These are phyloP conservation scores for Mytilinidion resinicola DNA, from an alignment of 495 filamentous ascomycete species.

Conservation along the genomic window DNA sequence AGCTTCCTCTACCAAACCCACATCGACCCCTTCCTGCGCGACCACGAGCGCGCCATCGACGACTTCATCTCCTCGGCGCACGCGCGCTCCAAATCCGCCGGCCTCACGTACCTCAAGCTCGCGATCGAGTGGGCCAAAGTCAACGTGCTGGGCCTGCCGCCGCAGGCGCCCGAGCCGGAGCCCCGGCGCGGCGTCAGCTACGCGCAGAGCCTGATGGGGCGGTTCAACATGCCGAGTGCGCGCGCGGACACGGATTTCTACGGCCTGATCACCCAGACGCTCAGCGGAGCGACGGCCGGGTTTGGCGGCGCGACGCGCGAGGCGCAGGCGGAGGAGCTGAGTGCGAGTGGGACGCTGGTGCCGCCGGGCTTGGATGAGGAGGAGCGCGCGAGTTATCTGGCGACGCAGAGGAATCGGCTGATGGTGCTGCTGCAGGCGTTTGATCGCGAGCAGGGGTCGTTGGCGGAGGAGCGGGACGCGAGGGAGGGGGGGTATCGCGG, in stretches of 20 bases:
- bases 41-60: conserved; percentile 88
- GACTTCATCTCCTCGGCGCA: conserved; percentile 76
- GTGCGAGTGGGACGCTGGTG: conserved; percentile 56
- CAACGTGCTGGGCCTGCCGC: conserved; percentile 63
- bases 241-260: conserved; percentile 61
- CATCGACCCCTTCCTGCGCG: conserved; percentile 78
- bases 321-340: conserved; percentile 47
- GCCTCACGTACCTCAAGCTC: conserved; percentile 73
- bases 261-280: conserved; percentile 63
- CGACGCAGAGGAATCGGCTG: conserved; percentile 66
- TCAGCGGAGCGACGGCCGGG: conserved; percentile 45
- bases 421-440: conserved; percentile 64
- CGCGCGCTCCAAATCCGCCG: conserved; percentile 70
- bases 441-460: conserved; percentile 59
- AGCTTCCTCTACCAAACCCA: conserved; percentile 75
- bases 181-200: conserved; percentile 51
- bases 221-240: conserved; percentile 72
- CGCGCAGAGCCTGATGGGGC: conserved; percentile 71
- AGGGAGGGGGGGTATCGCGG: conserved; percentile 39
- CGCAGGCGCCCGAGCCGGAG: conserved; percentile 47
- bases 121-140: conserved; percentile 68
- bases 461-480: conserved; percentile 27
- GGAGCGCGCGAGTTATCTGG: conserved; percentile 64
- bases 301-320: conserved; percentile 40
- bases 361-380: conserved; percentile 55